Evolutionary conservation across 202 grass and related monocot genomes (phyloP).

Genomic region (Setaria viridis): DNA sequence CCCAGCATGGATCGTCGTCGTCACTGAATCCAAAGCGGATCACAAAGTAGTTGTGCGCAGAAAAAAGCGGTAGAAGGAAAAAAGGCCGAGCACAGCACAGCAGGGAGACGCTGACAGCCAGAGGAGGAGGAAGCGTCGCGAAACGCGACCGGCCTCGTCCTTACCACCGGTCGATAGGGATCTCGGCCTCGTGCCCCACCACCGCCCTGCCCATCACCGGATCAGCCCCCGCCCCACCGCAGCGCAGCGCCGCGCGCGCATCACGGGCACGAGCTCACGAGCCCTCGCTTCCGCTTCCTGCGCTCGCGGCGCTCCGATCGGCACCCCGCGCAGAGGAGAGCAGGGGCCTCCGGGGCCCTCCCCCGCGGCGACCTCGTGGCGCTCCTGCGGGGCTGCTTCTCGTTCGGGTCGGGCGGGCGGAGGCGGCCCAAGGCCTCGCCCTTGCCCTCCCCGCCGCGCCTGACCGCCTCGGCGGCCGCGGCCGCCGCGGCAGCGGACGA

Average conservation of each 20-base stretch:
- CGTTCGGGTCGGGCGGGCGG: slow-evolving; percentile 60
- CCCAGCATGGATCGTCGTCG: background rate
- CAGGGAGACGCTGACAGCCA: slow-evolving; percentile 21
- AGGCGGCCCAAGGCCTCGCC: slow-evolving; percentile 57
- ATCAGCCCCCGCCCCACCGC: background rate
- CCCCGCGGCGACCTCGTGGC: slow-evolving; percentile 28
- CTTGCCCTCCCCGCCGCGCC: slow-evolving; percentile 48
- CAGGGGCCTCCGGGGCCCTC: slow-evolving; percentile 26
- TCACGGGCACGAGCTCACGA: background rate
- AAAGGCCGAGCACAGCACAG: background rate
- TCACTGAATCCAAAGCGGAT: slow-evolving; percentile 47
- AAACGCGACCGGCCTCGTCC: slow-evolving; percentile 39
- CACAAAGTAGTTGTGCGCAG: slow-evolving; percentile 31
- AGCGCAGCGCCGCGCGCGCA: slow-evolving; percentile 1
- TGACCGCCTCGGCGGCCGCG: slow-evolving; percentile 18
- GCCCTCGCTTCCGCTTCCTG: background rate
- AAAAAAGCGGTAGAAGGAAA: background rate
- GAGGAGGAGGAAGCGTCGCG: slow-evolving; percentile 44
- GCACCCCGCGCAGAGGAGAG: background rate
- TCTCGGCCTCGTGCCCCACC: slow-evolving; percentile 36
- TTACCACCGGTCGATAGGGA: slow-evolving; percentile 40
- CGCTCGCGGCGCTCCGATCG: slow-evolving; percentile 13
- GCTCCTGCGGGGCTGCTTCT: slow-evolving; percentile 63
- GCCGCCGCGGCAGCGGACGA: slow-evolving; percentile 42
- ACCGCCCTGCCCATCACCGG: slow-evolving; percentile 21